Percentiles rank a stretch among this genome's conserved stretches.
phyloP scores from a whole-genome alignment of 139 green algal species.

The Chlorella sp. region DNA sequence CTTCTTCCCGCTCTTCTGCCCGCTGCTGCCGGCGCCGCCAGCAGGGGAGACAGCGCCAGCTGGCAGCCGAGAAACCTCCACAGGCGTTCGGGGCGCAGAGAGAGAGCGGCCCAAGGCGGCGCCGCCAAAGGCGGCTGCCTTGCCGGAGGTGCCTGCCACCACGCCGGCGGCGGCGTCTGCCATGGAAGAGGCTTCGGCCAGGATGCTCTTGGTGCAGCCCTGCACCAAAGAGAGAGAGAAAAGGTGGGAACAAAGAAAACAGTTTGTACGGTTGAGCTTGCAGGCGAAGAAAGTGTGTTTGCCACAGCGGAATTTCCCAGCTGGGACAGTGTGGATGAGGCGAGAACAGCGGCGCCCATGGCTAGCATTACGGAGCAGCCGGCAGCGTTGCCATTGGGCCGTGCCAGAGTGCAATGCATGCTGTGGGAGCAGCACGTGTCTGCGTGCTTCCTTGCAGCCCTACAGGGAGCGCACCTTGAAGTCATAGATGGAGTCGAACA shows the following conservation, averaged over 20 bases:
- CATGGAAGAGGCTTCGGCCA: background rate
- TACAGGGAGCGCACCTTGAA: background rate
- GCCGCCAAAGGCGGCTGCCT: background rate
- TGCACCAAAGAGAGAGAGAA: background rate
- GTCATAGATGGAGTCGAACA: conserved; percentile 1
- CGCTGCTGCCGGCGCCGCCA: background rate
- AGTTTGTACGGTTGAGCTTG: background rate
- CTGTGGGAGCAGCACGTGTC: background rate
- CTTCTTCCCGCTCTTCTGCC: background rate
- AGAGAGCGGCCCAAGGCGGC: background rate
- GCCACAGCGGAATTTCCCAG: no score
- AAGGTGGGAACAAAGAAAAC: background rate
- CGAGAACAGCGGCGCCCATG: no score
- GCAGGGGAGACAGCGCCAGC: background rate
- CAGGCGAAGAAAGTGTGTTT: background rate
- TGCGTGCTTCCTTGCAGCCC: background rate
- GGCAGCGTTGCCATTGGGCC: no score
- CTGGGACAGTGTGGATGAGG: no score
- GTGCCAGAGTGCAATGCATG: background rate
- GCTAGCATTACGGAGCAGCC: no score
- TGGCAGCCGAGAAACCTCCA: background rate
- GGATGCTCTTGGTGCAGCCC: background rate
- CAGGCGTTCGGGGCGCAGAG: background rate
- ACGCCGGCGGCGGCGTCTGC: no score
- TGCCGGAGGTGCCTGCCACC: no score